These are phyloP conservation scores for Vigna angularis DNA, from an alignment of 306 rosid species.

Conservation along the genomic window DNA sequence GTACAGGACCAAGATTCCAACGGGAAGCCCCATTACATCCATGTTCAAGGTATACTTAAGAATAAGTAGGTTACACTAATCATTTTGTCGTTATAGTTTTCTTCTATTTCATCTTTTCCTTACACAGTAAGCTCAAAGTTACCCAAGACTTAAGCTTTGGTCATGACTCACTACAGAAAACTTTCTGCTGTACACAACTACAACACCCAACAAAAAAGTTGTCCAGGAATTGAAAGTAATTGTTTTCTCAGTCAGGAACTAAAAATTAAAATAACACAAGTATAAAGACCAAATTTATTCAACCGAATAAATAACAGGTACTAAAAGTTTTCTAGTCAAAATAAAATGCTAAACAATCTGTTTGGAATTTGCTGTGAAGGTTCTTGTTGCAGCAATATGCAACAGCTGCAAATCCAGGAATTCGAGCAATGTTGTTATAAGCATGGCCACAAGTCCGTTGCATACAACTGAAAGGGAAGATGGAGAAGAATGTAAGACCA, in stretches of 20 bases:
- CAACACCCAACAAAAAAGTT: no score
- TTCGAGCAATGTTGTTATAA: constrained; percentile 52
- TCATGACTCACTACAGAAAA: neutral
- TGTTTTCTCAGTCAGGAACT: neutral
- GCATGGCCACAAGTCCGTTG: constrained; percentile 53
- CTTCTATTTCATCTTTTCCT: neutral
- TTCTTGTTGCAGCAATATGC: constrained; percentile 68
- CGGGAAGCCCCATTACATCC: constrained; percentile 77
- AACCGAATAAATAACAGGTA: neutral
- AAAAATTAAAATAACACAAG: neutral
- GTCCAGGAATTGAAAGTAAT: no score
- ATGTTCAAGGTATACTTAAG: constrained; percentile 62
- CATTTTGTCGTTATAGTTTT: neutral
- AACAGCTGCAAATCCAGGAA: constrained; percentile 46
- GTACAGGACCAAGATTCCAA: constrained; percentile 72
- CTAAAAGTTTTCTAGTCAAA: constrained; percentile 14
- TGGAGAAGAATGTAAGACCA: constrained; percentile 36
- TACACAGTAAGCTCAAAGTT: neutral
- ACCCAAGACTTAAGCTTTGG: neutral
- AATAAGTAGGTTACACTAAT: neutral
- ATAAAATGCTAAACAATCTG: neutral
- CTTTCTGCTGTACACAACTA: no score
- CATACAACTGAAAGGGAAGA: constrained; percentile 32
- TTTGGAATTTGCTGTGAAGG: constrained; percentile 54
- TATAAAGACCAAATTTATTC: neutral